Evolutionary conservation across 1,284 basidiomycete species (phyloP).

Genomic region (Puccinia coronata): DNA sequence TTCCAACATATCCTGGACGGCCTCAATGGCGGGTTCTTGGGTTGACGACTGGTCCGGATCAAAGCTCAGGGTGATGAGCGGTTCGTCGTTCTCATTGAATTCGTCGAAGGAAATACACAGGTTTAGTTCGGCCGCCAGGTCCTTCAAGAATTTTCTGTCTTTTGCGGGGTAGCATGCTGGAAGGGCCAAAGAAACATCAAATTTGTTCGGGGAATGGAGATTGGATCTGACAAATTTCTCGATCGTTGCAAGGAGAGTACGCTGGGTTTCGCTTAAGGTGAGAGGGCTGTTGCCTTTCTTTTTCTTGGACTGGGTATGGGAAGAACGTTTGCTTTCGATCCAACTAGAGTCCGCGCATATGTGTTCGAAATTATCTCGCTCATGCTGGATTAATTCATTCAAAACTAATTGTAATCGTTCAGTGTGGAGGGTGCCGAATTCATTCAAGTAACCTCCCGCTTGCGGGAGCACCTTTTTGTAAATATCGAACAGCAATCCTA

Average conservation of each 20-base stretch:
- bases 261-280: constrained; percentile 64
- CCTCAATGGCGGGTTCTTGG: constrained; percentile 60
- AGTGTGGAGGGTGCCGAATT: constrained; percentile 79
- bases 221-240: constrained; percentile 67
- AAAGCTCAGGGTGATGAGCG: constrained; percentile 52
- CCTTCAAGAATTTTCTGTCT: constrained; percentile 74
- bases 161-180: constrained; percentile 30
- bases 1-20: constrained; percentile 58
- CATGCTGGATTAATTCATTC: constrained; percentile 79
- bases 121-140: constrained; percentile 73
- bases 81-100: constrained; percentile 63
- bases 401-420: constrained; percentile 81
- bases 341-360: constrained; percentile 84
- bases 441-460: constrained; percentile 85
- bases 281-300: constrained; percentile 25
- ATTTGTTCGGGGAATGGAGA: constrained; percentile 49
- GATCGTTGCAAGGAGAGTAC: constrained; percentile 73
- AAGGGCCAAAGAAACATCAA: constrained; percentile 58
- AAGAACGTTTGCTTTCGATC: constrained; percentile 83
- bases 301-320: constrained; percentile 60
- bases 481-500: constrained; percentile 57
- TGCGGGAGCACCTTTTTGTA: constrained; percentile 56
- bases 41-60: constrained; percentile 55
- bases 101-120: constrained; percentile 82
- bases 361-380: constrained; percentile 84